phyloP scores from a whole-genome alignment of 768 basidiomycete species.

The Gelatoporia subvermispora region DNA sequence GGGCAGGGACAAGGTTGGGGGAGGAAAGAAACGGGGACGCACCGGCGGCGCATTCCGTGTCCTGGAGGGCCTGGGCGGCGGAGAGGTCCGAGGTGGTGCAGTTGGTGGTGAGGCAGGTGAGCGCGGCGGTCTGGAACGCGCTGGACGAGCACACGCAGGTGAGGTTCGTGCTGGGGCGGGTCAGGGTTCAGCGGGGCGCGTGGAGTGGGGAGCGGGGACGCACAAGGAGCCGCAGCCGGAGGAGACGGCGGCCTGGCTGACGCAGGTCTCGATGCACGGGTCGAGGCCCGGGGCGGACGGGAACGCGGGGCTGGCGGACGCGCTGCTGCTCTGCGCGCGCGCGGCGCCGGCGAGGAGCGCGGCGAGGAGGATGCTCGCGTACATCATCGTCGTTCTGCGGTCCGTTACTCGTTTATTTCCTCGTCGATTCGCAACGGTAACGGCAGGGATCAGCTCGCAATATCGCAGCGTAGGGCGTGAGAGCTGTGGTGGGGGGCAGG shows the following conservation, averaged over 20 bases:
- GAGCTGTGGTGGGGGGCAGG: no score
- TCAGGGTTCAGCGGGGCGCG: no score
- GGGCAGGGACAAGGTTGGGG: not conserved
- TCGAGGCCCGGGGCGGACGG: slow-evolving; percentile 1
- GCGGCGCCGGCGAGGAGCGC: slow-evolving; percentile 7
- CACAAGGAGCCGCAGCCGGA: slow-evolving; percentile 13
- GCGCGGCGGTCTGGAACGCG: slow-evolving; percentile 31
- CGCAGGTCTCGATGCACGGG: slow-evolving; percentile 14
- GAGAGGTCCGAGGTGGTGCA: slow-evolving; percentile 29
- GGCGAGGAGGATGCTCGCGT: slow-evolving; percentile 1
- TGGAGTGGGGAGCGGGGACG: not conserved
- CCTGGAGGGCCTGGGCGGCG: slow-evolving; percentile 29
- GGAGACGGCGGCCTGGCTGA: slow-evolving; percentile 7
- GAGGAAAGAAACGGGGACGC: not conserved
- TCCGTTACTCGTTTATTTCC: no score
- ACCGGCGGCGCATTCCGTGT: slow-evolving; percentile 27
- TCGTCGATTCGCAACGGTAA: no score
- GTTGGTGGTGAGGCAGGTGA: slow-evolving; percentile 27
- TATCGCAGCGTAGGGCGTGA: no score
- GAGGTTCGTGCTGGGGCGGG: slow-evolving; percentile 31
- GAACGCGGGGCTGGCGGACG: slow-evolving; percentile 1
- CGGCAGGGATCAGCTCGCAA: no score
- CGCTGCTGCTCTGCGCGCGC: slow-evolving; percentile 10
- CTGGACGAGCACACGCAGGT: slow-evolving; percentile 34
- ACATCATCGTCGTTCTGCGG: slow-evolving; percentile 1